phyloP scores from a whole-genome alignment of 805 yeast genomes.

The Cyberlindnera samutprakarnensis region DNA sequence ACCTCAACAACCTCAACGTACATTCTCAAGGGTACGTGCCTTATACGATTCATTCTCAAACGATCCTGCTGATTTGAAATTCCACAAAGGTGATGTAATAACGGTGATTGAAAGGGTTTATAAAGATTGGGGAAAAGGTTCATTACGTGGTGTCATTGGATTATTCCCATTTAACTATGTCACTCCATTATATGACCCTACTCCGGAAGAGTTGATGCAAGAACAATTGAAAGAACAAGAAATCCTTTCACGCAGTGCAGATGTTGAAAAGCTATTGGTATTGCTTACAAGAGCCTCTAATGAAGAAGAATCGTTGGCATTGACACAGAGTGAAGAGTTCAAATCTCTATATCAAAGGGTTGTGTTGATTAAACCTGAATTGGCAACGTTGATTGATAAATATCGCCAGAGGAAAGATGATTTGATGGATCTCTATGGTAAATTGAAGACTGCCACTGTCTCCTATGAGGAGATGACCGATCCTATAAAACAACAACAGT shows the following conservation, averaged over 20 bases:
- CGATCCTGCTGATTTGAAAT: conserved; percentile 84
- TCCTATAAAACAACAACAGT: conserved; percentile 23
- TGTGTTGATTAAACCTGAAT: conserved; percentile 62
- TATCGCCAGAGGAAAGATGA: conserved; percentile 76
- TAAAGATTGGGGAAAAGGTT: conserved; percentile 95
- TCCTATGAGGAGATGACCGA: conserved; percentile 66
- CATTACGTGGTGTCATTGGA: conserved; percentile 73
- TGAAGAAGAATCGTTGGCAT: conserved; percentile 23
- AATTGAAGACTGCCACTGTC: conserved; percentile 60
- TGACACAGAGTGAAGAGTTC: conserved; percentile 55
- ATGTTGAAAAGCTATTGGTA: conserved; percentile 65
- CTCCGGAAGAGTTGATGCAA: conserved; percentile 47
- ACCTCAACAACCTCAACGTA: conserved; percentile 13
- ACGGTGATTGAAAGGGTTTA: conserved; percentile 82
- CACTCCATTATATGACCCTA: conserved; percentile 61
- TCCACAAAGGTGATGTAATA: conserved; percentile 80
- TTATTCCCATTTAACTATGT: conserved; percentile 93
- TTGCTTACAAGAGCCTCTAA: conserved; percentile 30
- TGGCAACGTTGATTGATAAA: conserved; percentile 71
- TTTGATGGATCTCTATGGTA: conserved; percentile 59
- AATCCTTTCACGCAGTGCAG: conserved; percentile 45
- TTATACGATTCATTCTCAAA: conserved; percentile 70
- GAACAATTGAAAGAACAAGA: conserved; percentile 44
- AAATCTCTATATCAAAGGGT: conserved; percentile 67
- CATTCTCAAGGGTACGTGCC: conserved; percentile 69